Base-by-base conservation (phyloP, 768 basidiomycete species). In the Galerina sulciceps region DNA sequence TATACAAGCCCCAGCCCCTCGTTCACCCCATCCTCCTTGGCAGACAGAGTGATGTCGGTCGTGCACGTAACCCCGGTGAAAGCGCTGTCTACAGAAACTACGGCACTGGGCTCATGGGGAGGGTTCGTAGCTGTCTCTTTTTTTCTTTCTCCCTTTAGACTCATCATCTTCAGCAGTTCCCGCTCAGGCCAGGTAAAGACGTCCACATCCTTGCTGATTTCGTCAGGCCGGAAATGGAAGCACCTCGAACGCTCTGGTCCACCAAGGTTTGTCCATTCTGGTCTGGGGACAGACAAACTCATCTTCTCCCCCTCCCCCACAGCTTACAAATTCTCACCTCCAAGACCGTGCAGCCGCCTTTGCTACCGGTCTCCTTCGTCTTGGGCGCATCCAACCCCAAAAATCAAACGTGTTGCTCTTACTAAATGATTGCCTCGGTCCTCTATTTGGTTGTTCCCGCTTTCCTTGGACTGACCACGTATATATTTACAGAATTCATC, bases 1-100 rank as follows among this genome's bases (percentile, higher is more conserved):
- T 91, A 59, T 91, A 92, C 75, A 91, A 84, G 64, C 90, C 90
- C 3, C 90, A 90, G 64, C 88, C 90, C 2, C 84, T 96, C 42
- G 94, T 96, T 0, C 95, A 97, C 67, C 95, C 95, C n/a, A 90
- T 98, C 63, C 81, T 96, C 9, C 83, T 98, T 1, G 94, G 95
- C 6, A 79, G 94, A 49, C 95, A 98, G 80, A 93, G 93, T 65
- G 96, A 97, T 71, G 89, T 90, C 23, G 88, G 87, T 11, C 81
- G 88, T 49, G 92, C 95, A 3, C 79, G 95, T 53, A 88, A 92
- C 67, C 81, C 89, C 11, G 80, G 83, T 8, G 91, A 96, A 75
- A 94, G 92, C 65, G 92, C 93, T 0, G 79, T 95, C 14, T 96
- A 96, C 72, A 85, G 96, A 67, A 94, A 92, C 76, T 97, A 95